Evolutionary conservation across 202 grass and related monocot species (phyloP), one percentile per base, ranked within the genome.

Genomic region (Hordeum pubiflorum): DNA sequence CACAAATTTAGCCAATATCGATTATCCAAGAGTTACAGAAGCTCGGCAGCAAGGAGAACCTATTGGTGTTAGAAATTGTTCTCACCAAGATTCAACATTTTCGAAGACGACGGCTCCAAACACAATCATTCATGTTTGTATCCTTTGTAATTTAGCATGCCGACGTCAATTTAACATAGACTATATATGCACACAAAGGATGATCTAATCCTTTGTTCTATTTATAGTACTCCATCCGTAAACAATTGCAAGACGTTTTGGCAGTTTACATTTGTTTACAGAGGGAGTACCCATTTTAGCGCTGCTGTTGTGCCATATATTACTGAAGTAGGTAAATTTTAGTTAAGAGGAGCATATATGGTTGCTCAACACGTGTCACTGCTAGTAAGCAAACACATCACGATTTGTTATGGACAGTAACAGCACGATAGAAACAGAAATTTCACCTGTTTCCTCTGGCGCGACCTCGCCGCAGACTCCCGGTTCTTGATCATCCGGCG

Each of bases 401-500:
- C 7, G 58, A 74, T 18, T 81, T 31, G 59, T 9, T 10, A 5
- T 36, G 13, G 39, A 56, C 34, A 60, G 23, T 23, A 62, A 78
- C 10, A 20, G 15, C 38, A 46, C 21, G 27, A 36, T 20, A 61
- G 44, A 0, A 60, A 59, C 14, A 50, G 5, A 91, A 24, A 26
- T 32, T 82, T 87, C 60, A 98, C 92, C 86, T 98, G 95, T 34
- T 94, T 93, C 83, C 90, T 89, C 46, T 89, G 82, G 9, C 95
- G 89, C 26, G 90, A 94, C 76, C 92, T 93, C 10, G 92, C 84
- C 0, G 92, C 95, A 1, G 95, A 98, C 77, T 98, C 95, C 75
- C 95, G 82, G 75, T 98, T 98, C 84, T 98, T 98, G 79, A 98
- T 94, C 95, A 94, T 98, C 73, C 95, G 87, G 9, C 88, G 79